A percentile compares a stretch with the other conserved stretches of the same genome.
These are phyloP conservation scores for Lathyrus oleraceus DNA, from an alignment of 306 rosid species.

Conservation along the genomic window DNA sequence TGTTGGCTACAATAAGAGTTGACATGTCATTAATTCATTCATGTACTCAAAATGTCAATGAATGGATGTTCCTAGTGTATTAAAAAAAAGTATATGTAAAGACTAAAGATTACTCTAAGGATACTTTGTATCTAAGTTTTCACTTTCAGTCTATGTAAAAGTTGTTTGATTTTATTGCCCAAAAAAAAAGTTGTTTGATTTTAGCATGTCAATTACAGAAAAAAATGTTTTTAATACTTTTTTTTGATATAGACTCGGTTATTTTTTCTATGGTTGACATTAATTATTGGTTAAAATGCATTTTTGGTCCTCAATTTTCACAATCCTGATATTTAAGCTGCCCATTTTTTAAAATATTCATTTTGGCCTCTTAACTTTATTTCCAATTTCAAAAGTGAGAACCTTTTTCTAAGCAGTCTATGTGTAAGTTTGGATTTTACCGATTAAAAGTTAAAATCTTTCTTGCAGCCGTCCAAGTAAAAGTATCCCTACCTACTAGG, in stretches of 20 bases:
- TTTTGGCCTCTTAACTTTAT: no score
- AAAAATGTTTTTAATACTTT: background rate
- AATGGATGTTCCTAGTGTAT: background rate
- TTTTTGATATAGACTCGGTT: background rate
- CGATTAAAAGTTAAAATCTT: no score
- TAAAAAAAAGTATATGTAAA: background rate
- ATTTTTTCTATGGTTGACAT: background rate
- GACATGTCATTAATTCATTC: conserved; percentile 27
- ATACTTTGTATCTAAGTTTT: background rate
- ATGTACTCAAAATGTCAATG: background rate
- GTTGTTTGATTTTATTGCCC: background rate
- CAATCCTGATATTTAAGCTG: no score
- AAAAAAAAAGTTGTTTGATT: conserved; percentile 8
- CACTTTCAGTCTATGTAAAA: background rate
- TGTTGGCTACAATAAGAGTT: conserved; percentile 24
- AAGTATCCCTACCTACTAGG: no score
- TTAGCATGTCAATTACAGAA: background rate
- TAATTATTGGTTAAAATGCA: background rate
- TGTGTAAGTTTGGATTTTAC: no score
- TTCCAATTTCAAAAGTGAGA: no score
- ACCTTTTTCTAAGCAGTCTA: no score
- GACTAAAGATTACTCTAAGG: background rate
- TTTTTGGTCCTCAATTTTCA: no score
- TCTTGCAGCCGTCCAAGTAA: no score
- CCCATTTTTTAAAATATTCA: no score